These are phyloP conservation scores for Orbilia blumenaviensis DNA, from an alignment of 2,329 filamentous ascomycete genomes.

Conservation along the genomic window DNA sequence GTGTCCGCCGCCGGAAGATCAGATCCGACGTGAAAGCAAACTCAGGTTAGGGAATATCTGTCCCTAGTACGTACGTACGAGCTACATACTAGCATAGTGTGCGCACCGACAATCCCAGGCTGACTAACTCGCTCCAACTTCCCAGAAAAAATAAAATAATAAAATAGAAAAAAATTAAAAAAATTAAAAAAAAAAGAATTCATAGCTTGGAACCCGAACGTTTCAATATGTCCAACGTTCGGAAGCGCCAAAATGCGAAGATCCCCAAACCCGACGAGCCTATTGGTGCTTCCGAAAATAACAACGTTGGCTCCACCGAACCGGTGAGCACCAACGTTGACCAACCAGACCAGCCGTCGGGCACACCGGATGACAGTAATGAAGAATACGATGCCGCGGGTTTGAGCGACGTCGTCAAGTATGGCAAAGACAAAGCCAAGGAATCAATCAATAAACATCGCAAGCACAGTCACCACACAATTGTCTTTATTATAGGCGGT, in stretches of 20 bases:
- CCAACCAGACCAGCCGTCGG: constrained; percentile 18
- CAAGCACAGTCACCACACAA: constrained; percentile 41
- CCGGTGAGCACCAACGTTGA: constrained; percentile 5
- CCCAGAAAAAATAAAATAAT: not conserved
- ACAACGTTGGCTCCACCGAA: constrained; percentile 9
- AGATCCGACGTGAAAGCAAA: constrained; percentile 22
- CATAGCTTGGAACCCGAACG: constrained; percentile 12
- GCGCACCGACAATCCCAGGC: too few species aligned
- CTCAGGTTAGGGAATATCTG: constrained; percentile 14
- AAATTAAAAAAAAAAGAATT: too few species aligned
- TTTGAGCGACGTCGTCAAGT: constrained; percentile 40
- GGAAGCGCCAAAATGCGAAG: constrained; percentile 53
- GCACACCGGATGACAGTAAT: constrained; percentile 9
- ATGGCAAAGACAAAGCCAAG: constrained; percentile 28
- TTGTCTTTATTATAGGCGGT: constrained; percentile 81
- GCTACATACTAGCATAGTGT: too few species aligned
- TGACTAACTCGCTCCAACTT: constrained; percentile 6
- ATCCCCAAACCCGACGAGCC: constrained; percentile 41
- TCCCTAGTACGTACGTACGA: too few species aligned
- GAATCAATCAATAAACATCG: constrained; percentile 33
- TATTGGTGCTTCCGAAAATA: constrained; percentile 39
- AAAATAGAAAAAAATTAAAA: too few species aligned
- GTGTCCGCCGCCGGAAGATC: constrained; percentile 22
- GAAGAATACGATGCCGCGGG: constrained; percentile 28
- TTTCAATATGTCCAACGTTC: constrained; percentile 50